Evolutionary conservation across 768 basidiomycete species (phyloP).

Genomic region (Tricholomella constricta): DNA sequence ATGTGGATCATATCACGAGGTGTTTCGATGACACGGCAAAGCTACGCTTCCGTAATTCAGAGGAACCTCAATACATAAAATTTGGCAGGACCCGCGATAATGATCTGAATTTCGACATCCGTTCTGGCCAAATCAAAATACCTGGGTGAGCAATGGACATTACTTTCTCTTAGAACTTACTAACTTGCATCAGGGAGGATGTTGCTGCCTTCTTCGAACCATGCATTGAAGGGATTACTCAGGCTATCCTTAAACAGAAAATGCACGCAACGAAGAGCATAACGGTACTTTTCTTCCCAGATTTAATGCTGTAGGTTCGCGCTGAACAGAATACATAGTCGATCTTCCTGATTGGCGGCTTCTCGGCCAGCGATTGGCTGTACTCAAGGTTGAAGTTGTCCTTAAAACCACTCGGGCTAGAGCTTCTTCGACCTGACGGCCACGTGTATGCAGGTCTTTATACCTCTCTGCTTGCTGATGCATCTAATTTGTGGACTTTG

Average conservation of each 20-base stretch:
- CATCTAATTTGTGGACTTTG: not conserved
- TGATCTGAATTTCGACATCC: constrained; percentile 41
- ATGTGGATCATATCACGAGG: constrained; percentile 40
- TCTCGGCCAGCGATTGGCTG: constrained; percentile 46
- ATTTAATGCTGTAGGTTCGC: not conserved
- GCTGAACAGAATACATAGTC: constrained; percentile 22
- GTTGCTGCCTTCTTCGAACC: constrained; percentile 22
- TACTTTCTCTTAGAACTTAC: not conserved
- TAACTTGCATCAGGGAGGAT: constrained; percentile 4
- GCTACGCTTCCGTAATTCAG: constrained; percentile 39
- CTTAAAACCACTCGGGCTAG: constrained; percentile 21
- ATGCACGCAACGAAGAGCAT: constrained; percentile 10
- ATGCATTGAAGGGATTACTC: constrained; percentile 17
- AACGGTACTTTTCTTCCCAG: constrained; percentile 11
- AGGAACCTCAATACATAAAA: constrained; percentile 46
- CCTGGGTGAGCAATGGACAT: constrained; percentile 26
- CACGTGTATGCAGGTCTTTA: constrained; percentile 15
- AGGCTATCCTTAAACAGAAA: constrained; percentile 6
- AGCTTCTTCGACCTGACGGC: constrained; percentile 17
- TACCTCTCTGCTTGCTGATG: not conserved
- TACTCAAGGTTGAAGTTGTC: constrained; percentile 30
- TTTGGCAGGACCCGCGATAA: constrained; percentile 47
- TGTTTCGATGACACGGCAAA: constrained; percentile 54
- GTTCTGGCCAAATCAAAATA: constrained; percentile 47
- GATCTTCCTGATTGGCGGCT: constrained; percentile 47